Evolutionary conservation across 805 yeast genomes (phyloP), one percentile per base, ranked within the genome.

Genomic region (Metschnikowia vanudenii): DNA sequence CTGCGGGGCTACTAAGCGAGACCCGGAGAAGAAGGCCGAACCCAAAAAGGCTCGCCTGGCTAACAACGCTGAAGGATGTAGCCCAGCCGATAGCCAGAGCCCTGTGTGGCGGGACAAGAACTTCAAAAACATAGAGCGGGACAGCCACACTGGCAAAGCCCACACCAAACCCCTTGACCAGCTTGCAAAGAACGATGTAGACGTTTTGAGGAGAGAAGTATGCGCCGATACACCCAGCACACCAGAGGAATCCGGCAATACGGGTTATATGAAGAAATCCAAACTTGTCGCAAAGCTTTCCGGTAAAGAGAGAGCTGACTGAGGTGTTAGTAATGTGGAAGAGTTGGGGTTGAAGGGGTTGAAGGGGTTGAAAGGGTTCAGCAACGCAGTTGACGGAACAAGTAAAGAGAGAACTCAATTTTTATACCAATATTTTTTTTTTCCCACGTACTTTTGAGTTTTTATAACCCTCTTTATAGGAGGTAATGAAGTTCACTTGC

Each of bases 51-150:
- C 22, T n/a, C 17, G 34, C 44, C 19, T 45, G 48, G 13, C 49
- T 55, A 5, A 42, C 7, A 9, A 43, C 33, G 20, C 51, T 28
- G n/a, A 44, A 39, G 2, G 39, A 39, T 24, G 43, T 20, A 2
- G 44, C 32, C 42, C 43, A 46, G 1, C 49, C 48, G 12, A 52
- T 42, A 7, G 55, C 46, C 8, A 67, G 68, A 39, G 54, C 58
- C 26, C 55, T 50, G 4, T 54, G 43, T 0, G 49, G 35, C 2
- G 69, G 63, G 12, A 60, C 48, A 2, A 52, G 36, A 12, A 60
- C 53, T 43, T 71, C 75, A 9, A 60, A 52, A 1, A 63, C 50
- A 49, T 71, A 69, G 4, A 67, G 58, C 1, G 72, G 72, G 2
- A 62, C 53, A 7, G 64, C 47, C 18, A 64, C 55, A n/a, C 64